Evolutionary conservation across 306 rosid genomes (phyloP), one percentile per base, ranked within the genome.

Genomic region (Quercus alba): DNA sequence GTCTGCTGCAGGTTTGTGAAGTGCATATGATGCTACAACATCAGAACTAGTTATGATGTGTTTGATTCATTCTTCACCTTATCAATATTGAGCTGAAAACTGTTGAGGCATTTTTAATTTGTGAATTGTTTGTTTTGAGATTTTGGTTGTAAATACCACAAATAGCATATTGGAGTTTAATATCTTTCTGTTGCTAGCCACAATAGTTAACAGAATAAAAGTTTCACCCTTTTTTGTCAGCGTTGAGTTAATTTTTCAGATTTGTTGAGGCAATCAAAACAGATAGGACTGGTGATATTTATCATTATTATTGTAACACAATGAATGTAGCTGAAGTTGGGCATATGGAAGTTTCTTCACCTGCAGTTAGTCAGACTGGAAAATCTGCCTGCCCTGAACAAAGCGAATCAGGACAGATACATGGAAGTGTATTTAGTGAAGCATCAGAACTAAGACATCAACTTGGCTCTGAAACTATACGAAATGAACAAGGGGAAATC

Each of bases 261-360:
- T 35, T 64, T 41, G 18, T 61, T 64, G 69, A 28, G 61, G 51
- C 25, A 35, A 68, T 23, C 10, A 64, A 58, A 61, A 61, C 49
- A 62, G 58, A 74, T 70, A 41, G 64, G 51, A 62, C 69, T 44
- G 66, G 72, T 63, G 58, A 61, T 81, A 59, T 75, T 31, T 79
- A 71, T 79, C 70, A 41, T 74, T 75, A 30, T n/a, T 81, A 83
- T 77, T 26, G 67, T 75, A 58, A 4, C 70, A 70, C 78, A 75
- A 44, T 79, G 75, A 79, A 21, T 80, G 72, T 85, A 84, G 89
- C 82, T 55, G 82, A 73, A 83, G 85, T 70, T 77, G 78, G 41
- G 75, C 86, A 19, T 41, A 10, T 61, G 81, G 62, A 56, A 41
- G 64, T 78, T 81, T 77, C 73, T 73, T 56, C 78, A 18, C 76